Evolutionary conservation across 768 basidiomycete genomes (phyloP), one percentile per base, ranked within the genome.

Genomic region (Macrolepiota fuliginosa): DNA sequence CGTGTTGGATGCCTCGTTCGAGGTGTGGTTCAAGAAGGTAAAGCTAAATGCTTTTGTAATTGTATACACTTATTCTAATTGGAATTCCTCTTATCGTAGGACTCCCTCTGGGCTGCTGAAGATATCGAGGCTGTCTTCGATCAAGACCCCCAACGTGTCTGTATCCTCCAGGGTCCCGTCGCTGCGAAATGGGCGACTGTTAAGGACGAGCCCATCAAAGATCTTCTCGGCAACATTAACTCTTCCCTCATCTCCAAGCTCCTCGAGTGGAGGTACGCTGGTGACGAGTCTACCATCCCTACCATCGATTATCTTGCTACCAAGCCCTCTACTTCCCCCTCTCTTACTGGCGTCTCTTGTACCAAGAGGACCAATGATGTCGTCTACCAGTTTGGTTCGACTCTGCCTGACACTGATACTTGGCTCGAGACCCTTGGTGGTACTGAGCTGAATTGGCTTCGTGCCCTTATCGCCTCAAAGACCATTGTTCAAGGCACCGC

Each of bases 21-120:
- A 96, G 72, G 95, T 98, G 55, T 99, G 97, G 97, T 98, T 99
- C 81, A 98, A 99, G 84, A 99, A 99, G 90, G 93, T 91, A 63
- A 42, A 81, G 64, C 37, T 32, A 29, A 37, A 9, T 63, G 61
- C 67, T 12, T n/a, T 40, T 25, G 66, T 63, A 67, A 67, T 67
- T 37, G 27, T 9, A 19, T 19, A 27, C 61, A 53, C 54, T 25
- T 63, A 58, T 36, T 54, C 60, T 59, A 61, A 25, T 46, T 54
- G 64, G 63, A 66, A 27, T 72, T 56, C 32, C 15, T 24, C 22
- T 11, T 49, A 32, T 64, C 54, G 22, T 66, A 94, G 92, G 96
- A 98, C 73, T 98, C 96, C 6, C 85, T 98, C 11, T 98, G 96
- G 96, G 91, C 92, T 42, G 92, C 94, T 2, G 96, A 98, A 74